A percentile compares a stretch with the other conserved stretches of the same genome.
Conservation (phyloP, 139 green algal genomes). For the Ostreobium quekettii region DNA sequence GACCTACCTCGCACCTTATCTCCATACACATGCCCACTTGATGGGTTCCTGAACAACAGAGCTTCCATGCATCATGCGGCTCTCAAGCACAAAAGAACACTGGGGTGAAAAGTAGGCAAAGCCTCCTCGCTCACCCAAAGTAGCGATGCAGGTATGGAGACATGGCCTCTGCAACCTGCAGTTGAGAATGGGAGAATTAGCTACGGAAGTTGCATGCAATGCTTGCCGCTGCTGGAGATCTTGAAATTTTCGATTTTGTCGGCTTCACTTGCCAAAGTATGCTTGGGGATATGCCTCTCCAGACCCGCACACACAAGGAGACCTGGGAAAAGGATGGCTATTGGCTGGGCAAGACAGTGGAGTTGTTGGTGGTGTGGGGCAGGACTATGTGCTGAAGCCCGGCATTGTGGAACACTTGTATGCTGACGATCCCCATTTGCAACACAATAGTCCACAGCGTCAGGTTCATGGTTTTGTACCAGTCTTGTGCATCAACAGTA, state of each 20-base stretch:
- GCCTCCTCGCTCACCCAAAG: constrained; percentile 34
- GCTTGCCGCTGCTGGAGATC: background rate
- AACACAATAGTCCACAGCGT: no score
- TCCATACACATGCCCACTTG: constrained; percentile 46
- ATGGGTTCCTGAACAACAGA: constrained; percentile 42
- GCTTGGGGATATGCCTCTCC: background rate
- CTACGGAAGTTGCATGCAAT: background rate
- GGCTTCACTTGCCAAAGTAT: background rate
- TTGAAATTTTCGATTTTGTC: background rate
- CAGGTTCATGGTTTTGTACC: no score
- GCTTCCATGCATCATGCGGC: background rate
- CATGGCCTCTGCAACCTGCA: constrained; percentile 43
- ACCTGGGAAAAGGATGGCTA: background rate
- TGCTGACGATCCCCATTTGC: no score
- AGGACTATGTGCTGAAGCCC: no score
- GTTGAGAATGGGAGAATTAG: no score
- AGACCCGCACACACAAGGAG: background rate
- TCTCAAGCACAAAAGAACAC: background rate
- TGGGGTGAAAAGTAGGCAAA: background rate
- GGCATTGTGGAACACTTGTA: no score
- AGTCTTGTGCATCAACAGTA: no score
- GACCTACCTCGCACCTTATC: constrained; percentile 14
- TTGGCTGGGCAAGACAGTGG: background rate
- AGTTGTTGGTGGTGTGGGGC: no score
- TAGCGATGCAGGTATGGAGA: constrained; percentile 38